Evolutionary conservation across 345 rosid species (phyloP).

Genomic region (Punica granatum): DNA sequence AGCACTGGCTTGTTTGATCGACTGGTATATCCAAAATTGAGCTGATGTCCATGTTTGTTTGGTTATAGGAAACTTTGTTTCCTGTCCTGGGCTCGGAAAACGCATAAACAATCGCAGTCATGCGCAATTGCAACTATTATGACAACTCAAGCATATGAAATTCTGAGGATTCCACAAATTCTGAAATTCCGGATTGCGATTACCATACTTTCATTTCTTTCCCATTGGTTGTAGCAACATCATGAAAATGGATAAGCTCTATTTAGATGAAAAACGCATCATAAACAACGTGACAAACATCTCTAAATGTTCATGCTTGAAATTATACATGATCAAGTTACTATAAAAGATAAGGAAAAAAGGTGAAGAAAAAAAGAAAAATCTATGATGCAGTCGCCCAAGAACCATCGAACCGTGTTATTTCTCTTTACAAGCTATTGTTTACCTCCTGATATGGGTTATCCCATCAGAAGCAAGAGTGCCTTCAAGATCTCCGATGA

Average conservation of each 20-base stretch:
- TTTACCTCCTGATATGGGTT: constrained; percentile 39
- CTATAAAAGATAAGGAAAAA: neutral
- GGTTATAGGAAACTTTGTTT: neutral
- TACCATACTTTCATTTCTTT: neutral
- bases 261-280: neutral
- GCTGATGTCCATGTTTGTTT: neutral
- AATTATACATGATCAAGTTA: neutral
- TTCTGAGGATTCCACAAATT: no score
- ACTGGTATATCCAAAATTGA: neutral
- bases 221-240: neutral
- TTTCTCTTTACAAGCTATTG: neutral
- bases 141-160: no score
- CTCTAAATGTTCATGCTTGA: neutral
- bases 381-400: no score
- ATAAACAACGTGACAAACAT: neutral
- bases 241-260: neutral
- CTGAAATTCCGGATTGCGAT: no score
- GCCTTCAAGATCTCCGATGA: constrained; percentile 83
- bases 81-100: no score
- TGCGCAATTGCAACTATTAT: no score
- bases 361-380: neutral
- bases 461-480: constrained; percentile 89
- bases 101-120: no score
- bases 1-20: neutral
- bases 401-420: neutral